These are phyloP conservation scores for Chrysanthemum lavandulifolium DNA, from an alignment of 129 eudicot genomes.

Conservation along the genomic window DNA sequence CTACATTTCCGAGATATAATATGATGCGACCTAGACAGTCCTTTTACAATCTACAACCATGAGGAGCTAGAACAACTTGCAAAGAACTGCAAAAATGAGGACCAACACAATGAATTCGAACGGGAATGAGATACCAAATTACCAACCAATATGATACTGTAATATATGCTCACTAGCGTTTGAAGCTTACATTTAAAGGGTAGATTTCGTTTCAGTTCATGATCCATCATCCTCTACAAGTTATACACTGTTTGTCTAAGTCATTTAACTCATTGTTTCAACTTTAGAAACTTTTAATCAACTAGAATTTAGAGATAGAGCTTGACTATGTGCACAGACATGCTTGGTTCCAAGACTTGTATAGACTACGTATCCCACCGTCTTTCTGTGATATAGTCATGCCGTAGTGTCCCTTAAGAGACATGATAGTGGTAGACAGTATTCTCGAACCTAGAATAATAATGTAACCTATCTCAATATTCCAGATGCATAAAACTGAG, in stretches of 20 bases:
- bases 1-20: background rate
- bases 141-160: background rate
- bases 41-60: background rate
- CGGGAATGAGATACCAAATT: background rate
- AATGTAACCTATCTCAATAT: slow-evolving; percentile 5
- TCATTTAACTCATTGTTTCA: background rate
- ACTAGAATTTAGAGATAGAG: background rate
- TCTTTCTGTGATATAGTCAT: background rate
- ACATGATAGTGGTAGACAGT: slow-evolving; percentile 8
- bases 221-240: slow-evolving; percentile 16
- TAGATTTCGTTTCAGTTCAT: background rate
- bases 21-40: background rate
- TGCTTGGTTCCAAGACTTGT: background rate
- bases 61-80: background rate
- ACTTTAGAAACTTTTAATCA: background rate
- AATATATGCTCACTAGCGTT: background rate
- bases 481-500: slow-evolving; percentile 3
- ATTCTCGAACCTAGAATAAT: slow-evolving; percentile 3
- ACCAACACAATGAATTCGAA: background rate
- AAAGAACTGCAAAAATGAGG: background rate
- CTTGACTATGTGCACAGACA: background rate
- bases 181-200: background rate
- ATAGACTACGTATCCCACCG: background rate
- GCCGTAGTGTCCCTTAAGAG: background rate
- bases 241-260: background rate